phyloP scores from a whole-genome alignment of 139 green algal species.

The Nannochloris sp. region DNA sequence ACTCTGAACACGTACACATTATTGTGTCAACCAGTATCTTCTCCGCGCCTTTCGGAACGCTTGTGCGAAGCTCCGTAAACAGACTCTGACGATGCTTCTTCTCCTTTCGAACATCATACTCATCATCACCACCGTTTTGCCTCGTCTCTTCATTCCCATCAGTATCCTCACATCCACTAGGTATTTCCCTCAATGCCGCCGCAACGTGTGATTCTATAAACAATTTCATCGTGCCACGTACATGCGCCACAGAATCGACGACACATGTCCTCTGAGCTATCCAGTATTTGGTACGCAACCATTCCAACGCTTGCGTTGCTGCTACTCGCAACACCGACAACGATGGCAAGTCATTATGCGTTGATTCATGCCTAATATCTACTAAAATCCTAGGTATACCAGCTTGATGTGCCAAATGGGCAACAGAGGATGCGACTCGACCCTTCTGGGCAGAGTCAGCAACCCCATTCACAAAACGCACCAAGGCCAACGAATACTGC shows the following conservation, averaged over 20 bases:
- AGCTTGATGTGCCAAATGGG: constrained; percentile 37
- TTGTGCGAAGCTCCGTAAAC: not conserved
- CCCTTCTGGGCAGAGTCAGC: constrained; percentile 65
- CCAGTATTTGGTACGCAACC: constrained; percentile 66
- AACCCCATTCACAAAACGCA: constrained; percentile 75
- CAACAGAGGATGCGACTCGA: constrained; percentile 52
- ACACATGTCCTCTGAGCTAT: constrained; percentile 33
- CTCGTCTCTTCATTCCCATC: not conserved
- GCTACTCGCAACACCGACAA: constrained; percentile 54
- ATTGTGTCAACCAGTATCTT: not conserved
- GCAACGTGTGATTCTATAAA: not conserved
- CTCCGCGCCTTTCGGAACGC: not conserved
- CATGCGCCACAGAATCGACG: constrained; percentile 13
- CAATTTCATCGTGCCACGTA: constrained; percentile 21
- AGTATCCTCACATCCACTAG: not conserved
- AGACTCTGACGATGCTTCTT: not conserved
- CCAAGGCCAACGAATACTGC: constrained; percentile 43
- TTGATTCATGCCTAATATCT: constrained; percentile 67
- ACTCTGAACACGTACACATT: not conserved
- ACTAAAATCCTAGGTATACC: constrained; percentile 67
- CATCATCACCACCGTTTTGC: not conserved
- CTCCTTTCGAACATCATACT: not conserved
- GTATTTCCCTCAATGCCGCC: not conserved
- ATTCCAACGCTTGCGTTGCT: constrained; percentile 44
- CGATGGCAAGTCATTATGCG: constrained; percentile 71